A percentile compares a stretch with the other conserved stretches of the same genome.
Evolutionary conservation across 441 rosid genomes (phyloP).

Genomic region (Jatropha podagrica): DNA sequence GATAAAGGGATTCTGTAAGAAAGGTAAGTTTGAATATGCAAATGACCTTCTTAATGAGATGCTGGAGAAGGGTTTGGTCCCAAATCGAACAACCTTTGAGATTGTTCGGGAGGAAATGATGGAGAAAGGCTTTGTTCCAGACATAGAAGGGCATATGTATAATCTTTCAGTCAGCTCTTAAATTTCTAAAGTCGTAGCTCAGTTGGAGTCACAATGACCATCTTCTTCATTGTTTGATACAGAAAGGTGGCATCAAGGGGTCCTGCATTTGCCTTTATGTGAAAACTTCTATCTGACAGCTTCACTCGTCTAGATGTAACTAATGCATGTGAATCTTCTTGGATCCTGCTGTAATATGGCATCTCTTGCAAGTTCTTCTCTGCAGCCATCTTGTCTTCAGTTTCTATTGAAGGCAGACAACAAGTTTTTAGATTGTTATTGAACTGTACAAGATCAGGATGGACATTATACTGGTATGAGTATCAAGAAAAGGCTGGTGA

Average conservation of each 20-base stretch:
- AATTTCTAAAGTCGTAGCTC: neutral
- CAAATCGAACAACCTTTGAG: conserved; percentile 61
- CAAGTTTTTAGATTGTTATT: too few relatives aligned
- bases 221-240: neutral
- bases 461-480: too few relatives aligned
- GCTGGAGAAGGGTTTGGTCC: conserved; percentile 81
- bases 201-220: neutral
- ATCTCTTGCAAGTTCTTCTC: neutral
- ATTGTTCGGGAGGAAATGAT: conserved; percentile 70
- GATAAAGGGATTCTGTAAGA: conserved; percentile 55
- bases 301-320: neutral
- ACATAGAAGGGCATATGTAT: conserved; percentile 67
- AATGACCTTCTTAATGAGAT: conserved; percentile 78
- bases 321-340: neutral
- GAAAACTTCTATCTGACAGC: neutral
- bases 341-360: neutral
- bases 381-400: too few relatives aligned
- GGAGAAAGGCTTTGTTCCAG: conserved; percentile 79
- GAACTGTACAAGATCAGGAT: too few relatives aligned
- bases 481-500: too few relatives aligned
- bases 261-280: neutral
- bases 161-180: conserved; percentile 32
- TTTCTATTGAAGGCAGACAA: too few relatives aligned
- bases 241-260: neutral
- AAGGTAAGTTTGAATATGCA: conserved; percentile 69